Percentiles rank a stretch among this genome's conserved stretches.
Conservation (phyloP, 1,139 yeast genomes). For the Candida glucosophila region DNA sequence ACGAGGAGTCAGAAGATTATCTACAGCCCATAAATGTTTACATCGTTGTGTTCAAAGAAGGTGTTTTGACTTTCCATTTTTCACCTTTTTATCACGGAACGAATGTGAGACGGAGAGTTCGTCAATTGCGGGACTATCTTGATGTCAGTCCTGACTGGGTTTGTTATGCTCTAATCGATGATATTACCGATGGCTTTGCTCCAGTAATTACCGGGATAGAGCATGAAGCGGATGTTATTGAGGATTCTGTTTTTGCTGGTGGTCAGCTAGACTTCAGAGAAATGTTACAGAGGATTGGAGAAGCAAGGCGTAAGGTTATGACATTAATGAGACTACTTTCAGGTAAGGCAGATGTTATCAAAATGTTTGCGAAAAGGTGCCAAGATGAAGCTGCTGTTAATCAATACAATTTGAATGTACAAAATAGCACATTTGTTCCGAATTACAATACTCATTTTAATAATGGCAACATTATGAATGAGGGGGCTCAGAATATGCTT, state of each 20-base stretch:
- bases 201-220: constrained; percentile 84
- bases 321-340: constrained; percentile 81
- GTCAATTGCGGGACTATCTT: constrained; percentile 83
- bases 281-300: constrained; percentile 79
- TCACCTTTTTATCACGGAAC: constrained; percentile 77
- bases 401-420: not conserved
- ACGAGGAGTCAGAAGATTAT: constrained; percentile 68
- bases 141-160: constrained; percentile 89
- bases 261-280: constrained; percentile 48
- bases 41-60: constrained; percentile 78
- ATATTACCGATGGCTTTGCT: constrained; percentile 88
- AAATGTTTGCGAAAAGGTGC: constrained; percentile 95
- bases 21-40: constrained; percentile 84
- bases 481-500: not conserved
- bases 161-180: constrained; percentile 89
- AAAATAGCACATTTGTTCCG: not conserved
- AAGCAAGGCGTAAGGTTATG: constrained; percentile 85
- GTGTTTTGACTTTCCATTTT: constrained; percentile 79
- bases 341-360: constrained; percentile 95
- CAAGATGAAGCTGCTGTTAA: constrained; percentile 48
- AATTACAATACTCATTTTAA: not conserved
- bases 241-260: constrained; percentile 52
- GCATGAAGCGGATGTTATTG: constrained; percentile 86
- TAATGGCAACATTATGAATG: not conserved
- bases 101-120: constrained; percentile 82